Evolutionary conservation across 2,329 filamentous ascomycete genomes (phyloP).

Genomic region (Trichoderma sp.): DNA sequence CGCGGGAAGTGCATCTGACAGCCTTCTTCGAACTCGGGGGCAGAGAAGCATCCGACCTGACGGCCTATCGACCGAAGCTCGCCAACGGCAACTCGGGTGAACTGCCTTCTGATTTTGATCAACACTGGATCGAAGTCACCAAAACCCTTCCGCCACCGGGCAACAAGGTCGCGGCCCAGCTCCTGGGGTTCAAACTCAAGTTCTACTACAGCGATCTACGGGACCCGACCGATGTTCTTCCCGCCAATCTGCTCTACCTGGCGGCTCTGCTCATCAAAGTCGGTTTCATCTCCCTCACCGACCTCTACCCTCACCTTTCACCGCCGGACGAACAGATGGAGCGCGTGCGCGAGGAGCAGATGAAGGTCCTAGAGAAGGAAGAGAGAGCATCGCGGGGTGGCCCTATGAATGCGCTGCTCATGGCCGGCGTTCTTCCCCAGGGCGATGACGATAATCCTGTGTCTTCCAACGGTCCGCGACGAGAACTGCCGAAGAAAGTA

Average conservation of each 20-base stretch:
- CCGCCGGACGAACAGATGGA: constrained; percentile 84
- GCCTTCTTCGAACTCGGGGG: constrained; percentile 90
- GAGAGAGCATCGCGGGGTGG: constrained; percentile 72
- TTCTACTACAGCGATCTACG: constrained; percentile 87
- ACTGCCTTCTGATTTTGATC: constrained; percentile 57
- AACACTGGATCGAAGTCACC: constrained; percentile 78
- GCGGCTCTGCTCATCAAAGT: constrained; percentile 93
- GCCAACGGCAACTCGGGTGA: constrained; percentile 43
- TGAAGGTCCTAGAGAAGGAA: constrained; percentile 76
- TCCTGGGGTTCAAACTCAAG: constrained; percentile 94
- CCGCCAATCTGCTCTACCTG: constrained; percentile 90
- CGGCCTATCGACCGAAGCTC: constrained; percentile 51
- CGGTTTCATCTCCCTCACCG: constrained; percentile 88
- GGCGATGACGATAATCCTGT: constrained; percentile 69
- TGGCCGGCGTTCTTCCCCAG: constrained; percentile 76
- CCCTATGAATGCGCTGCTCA: constrained; percentile 78
- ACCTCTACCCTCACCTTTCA: constrained; percentile 91
- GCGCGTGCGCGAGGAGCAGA: constrained; percentile 66
- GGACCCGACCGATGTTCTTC: constrained; percentile 73
- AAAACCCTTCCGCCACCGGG: constrained; percentile 81
- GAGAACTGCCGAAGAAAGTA: constrained; percentile 56
- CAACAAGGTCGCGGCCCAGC: constrained; percentile 88
- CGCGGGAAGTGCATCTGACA: constrained; percentile 72
- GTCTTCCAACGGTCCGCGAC: constrained; percentile 46
- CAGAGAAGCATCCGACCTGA: constrained; percentile 63